Percentiles rank a stretch among this genome's conserved stretches.
phyloP scores from a whole-genome alignment of 768 basidiomycete species.

The Serpula lacrymans region DNA sequence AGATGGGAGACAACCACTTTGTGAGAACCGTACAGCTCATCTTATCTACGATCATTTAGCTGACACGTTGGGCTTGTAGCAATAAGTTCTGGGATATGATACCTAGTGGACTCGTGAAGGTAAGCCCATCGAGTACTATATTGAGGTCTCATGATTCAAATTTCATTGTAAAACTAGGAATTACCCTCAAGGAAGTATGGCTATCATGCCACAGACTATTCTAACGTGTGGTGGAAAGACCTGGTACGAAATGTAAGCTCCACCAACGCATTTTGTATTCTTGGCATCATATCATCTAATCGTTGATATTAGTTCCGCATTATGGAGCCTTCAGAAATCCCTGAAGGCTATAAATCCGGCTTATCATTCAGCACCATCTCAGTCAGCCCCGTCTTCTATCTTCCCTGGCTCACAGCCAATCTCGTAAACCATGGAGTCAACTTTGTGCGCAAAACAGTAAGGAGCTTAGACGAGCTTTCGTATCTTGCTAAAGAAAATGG shows the following conservation, averaged over 20 bases:
- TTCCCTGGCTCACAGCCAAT: conserved; percentile 44
- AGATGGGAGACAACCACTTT: conserved; percentile 41
- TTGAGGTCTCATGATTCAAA: no score
- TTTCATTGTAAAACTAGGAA: conserved; percentile 24
- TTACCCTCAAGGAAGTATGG: conserved; percentile 36
- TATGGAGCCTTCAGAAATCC: conserved; percentile 32
- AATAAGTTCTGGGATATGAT: conserved; percentile 48
- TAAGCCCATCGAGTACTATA: conserved; percentile 20
- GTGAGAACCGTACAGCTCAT: conserved; percentile 22
- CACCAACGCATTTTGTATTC: neutral
- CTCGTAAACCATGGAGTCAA: conserved; percentile 37
- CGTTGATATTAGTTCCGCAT: conserved; percentile 27
- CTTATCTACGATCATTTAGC: neutral
- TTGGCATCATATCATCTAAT: neutral
- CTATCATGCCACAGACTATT: conserved; percentile 11
- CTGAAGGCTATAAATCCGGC: conserved; percentile 32
- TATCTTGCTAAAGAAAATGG: conserved; percentile 32
- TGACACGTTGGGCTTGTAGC: conserved; percentile 18
- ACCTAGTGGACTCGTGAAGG: conserved; percentile 38
- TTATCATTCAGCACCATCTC: conserved; percentile 45
- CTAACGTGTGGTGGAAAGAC: conserved; percentile 35
- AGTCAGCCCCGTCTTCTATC: conserved; percentile 48
- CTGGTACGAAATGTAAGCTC: conserved; percentile 39
- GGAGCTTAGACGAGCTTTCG: conserved; percentile 44
- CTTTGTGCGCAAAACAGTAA: conserved; percentile 40